phyloP scores from a whole-genome alignment of 345 rosid species.

The Dipteronia sinensis region DNA sequence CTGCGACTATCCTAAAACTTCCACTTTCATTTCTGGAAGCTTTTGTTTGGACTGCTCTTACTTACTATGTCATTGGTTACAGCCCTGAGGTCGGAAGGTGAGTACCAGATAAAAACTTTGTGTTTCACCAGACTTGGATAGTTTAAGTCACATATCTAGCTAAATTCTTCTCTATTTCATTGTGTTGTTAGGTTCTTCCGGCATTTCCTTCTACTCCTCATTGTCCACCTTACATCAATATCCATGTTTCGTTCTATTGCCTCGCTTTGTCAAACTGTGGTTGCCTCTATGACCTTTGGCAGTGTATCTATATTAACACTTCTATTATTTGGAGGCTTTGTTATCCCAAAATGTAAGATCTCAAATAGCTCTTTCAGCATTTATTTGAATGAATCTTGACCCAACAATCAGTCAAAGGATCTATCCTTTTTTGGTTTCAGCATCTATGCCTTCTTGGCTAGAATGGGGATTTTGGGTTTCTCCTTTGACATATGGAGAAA shows the following conservation, averaged over 20 bases:
- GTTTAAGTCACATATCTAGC: background rate
- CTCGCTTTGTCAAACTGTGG: constrained; percentile 47
- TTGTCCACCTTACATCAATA: constrained; percentile 45
- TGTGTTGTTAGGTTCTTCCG: constrained; percentile 46
- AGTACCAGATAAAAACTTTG: background rate
- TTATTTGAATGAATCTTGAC: background rate
- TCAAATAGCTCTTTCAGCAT: background rate
- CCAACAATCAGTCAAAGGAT: background rate
- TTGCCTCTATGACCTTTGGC: constrained; percentile 48
- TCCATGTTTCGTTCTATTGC: constrained; percentile 48
- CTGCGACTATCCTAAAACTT: constrained; percentile 42
- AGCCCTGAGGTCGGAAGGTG: constrained; percentile 60
- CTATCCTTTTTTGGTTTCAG: constrained; percentile 11
- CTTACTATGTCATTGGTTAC: constrained; percentile 72
- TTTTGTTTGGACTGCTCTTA: constrained; percentile 58
- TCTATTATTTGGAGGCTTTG: constrained; percentile 60
- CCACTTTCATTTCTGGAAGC: constrained; percentile 52
- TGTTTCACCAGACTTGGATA: background rate
- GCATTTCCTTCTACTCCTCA: constrained; percentile 50
- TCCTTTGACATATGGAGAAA: constrained; percentile 63
- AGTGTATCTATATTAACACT: constrained; percentile 29
- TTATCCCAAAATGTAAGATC: constrained; percentile 40
- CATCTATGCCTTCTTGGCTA: constrained; percentile 47
- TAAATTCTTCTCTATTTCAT: background rate
- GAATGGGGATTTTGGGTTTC: constrained; percentile 79